phyloP scores from a whole-genome alignment of 768 basidiomycete species.

The Paxillus involutus region DNA sequence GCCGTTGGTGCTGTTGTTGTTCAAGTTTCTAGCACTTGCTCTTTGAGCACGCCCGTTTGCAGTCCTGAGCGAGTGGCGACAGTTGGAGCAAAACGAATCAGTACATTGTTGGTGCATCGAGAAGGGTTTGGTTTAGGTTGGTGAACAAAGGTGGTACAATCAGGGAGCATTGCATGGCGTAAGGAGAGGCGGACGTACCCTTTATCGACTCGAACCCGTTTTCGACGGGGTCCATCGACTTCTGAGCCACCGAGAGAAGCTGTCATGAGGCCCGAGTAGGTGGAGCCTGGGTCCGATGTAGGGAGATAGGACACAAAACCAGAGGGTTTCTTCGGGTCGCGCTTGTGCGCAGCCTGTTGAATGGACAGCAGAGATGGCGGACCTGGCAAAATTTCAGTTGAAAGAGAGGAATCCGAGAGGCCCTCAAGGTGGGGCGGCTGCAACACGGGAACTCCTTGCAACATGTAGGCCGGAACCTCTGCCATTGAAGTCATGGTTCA shows the following conservation, averaged over 20 bases:
- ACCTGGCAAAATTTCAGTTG: constrained; percentile 89
- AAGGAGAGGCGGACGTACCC: constrained; percentile 49
- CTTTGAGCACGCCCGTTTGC: constrained; percentile 70
- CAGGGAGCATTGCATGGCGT: constrained; percentile 19
- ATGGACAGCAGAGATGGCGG: constrained; percentile 74
- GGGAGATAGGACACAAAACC: constrained; percentile 78
- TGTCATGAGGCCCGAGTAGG: constrained; percentile 76
- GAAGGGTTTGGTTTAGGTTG: constrained; percentile 28
- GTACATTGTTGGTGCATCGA: constrained; percentile 17
- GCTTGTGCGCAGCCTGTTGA: constrained; percentile 70
- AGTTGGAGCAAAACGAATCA: constrained; percentile 11
- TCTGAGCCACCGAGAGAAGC: constrained; percentile 58
- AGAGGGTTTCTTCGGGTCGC: constrained; percentile 77
- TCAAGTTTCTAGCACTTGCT: constrained; percentile 66
- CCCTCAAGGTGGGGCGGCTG: constrained; percentile 83
- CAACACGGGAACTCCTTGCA: constrained; percentile 68
- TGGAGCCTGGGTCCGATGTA: constrained; percentile 82
- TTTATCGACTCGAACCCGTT: constrained; percentile 74
- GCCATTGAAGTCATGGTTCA: constrained; percentile 70
- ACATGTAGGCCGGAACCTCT: constrained; percentile 65
- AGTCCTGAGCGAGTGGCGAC: constrained; percentile 38
- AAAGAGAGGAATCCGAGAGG: constrained; percentile 64
- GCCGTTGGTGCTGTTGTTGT: constrained; percentile 40
- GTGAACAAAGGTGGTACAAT: constrained; percentile 19
- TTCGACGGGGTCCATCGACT: constrained; percentile 64